phyloP scores from a whole-genome alignment of 495 filamentous ascomycete species.

The Tuber magnatum region DNA sequence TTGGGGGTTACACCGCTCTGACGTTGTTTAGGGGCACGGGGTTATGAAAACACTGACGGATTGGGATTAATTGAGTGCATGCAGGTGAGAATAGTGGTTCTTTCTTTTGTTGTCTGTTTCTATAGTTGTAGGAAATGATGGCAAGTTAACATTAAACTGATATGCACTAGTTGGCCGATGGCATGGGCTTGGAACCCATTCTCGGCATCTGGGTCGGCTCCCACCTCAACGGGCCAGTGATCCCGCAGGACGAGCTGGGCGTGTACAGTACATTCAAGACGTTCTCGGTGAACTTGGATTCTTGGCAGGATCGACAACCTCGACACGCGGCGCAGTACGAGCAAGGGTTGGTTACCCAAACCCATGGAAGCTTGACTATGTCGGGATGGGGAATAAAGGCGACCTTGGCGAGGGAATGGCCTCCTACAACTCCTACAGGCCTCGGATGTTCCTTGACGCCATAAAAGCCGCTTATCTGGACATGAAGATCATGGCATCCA shows the following conservation, averaged over 20 bases:
- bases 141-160: no score
- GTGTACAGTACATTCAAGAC: conserved; percentile 6
- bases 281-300: conserved; percentile 35
- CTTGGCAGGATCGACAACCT: no score
- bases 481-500: conserved; percentile 48
- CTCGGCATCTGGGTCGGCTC: conserved; percentile 49
- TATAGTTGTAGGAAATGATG: no score
- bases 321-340: no score
- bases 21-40: no score
- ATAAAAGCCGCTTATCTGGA: conserved; percentile 48
- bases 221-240: conserved; percentile 43
- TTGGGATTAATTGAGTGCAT: no score
- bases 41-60: no score
- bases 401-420: conserved; percentile 42
- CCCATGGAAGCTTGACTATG: conserved; percentile 47
- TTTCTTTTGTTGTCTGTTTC: no score
- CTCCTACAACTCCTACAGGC: conserved; percentile 47
- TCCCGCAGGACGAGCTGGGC: conserved; percentile 6
- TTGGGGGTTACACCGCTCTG: no score
- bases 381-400: conserved; percentile 53
- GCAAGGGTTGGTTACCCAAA: no score
- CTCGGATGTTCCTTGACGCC: conserved; percentile 46
- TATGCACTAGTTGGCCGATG: conserved; percentile 49
- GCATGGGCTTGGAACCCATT: conserved; percentile 47
- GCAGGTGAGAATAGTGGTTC: no score